phyloP scores from a whole-genome alignment of 495 filamentous ascomycete genomes.

The Geoglossum glabrum region DNA sequence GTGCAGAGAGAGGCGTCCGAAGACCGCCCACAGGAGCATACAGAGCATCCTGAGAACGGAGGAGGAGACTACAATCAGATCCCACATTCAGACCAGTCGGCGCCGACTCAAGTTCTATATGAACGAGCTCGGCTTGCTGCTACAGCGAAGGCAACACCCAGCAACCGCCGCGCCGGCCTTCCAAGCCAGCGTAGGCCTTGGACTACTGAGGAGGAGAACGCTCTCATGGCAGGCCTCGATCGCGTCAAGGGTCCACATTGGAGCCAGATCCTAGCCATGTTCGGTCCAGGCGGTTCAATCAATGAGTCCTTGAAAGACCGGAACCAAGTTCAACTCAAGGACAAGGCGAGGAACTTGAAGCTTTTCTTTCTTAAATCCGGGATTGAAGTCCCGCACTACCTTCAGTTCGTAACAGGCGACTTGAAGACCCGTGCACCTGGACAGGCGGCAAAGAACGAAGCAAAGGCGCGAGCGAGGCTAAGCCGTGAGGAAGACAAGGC shows the following conservation, averaged over 20 bases:
- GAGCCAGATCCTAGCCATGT: slow-evolving; percentile 83
- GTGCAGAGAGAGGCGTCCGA: background rate
- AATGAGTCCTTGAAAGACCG: slow-evolving; percentile 78
- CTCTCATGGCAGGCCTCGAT: slow-evolving; percentile 79
- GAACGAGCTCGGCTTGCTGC: slow-evolving; percentile 67
- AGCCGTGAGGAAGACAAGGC: slow-evolving; percentile 51
- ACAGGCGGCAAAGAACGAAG: slow-evolving; percentile 64
- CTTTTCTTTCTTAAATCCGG: slow-evolving; percentile 88
- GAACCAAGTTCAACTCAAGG: slow-evolving; percentile 88
- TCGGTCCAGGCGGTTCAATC: slow-evolving; percentile 62
- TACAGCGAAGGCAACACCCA: slow-evolving; percentile 57
- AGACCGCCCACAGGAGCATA: slow-evolving; percentile 10
- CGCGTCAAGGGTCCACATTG: slow-evolving; percentile 86
- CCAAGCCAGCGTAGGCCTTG: slow-evolving; percentile 78
- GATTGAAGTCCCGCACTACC: slow-evolving; percentile 79
- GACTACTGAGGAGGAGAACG: slow-evolving; percentile 80
- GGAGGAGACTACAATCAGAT: slow-evolving; percentile 12
- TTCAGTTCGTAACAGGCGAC: slow-evolving; percentile 83
- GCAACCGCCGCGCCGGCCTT: slow-evolving; percentile 49
- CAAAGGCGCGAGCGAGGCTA: slow-evolving; percentile 46
- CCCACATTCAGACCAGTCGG: slow-evolving; percentile 47
- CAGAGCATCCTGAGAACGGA: background rate
- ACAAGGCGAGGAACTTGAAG: slow-evolving; percentile 88
- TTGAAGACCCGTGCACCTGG: slow-evolving; percentile 77
- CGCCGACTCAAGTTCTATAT: slow-evolving; percentile 60